Evolutionary conservation across 495 filamentous ascomycete species (phyloP).

Genomic region (Choiromyces venosus): DNA sequence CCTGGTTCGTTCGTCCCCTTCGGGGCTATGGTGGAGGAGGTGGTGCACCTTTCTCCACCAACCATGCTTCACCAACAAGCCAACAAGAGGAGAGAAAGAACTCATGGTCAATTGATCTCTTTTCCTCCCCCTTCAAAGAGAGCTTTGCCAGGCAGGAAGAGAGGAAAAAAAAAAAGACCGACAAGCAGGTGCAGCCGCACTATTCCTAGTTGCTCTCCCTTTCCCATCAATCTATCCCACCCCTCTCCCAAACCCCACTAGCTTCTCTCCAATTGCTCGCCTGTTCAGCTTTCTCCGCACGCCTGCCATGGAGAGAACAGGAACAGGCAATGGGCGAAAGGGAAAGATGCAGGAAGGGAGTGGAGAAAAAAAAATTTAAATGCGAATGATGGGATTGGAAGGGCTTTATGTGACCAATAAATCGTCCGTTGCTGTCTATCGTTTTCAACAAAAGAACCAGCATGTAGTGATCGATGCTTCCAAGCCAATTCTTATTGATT

Average conservation of each 20-base stretch:
- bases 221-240: slow-evolving; percentile 21
- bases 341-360: slow-evolving; percentile 26
- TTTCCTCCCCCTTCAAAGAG: slow-evolving; percentile 30
- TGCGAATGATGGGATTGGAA: neutral
- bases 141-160: neutral
- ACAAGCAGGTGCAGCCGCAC: slow-evolving; percentile 25
- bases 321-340: slow-evolving; percentile 10
- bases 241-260: slow-evolving; percentile 13
- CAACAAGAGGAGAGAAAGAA: slow-evolving; percentile 24
- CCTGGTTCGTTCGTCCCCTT: slow-evolving; percentile 33
- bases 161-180: neutral
- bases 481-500: neutral
- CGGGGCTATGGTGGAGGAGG: slow-evolving; percentile 21
- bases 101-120: slow-evolving; percentile 22
- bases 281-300: slow-evolving; percentile 36
- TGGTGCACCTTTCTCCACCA: slow-evolving; percentile 18
- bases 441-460: neutral
- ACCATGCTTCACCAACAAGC: slow-evolving; percentile 31
- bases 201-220: slow-evolving; percentile 13
- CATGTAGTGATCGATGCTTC: neutral
- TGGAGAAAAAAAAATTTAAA: neutral
- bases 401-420: slow-evolving; percentile 3
- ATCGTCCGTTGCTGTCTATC: neutral
- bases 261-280: slow-evolving; percentile 11
- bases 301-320: slow-evolving; percentile 26